phyloP scores from a whole-genome alignment of 1,284 basidiomycete genomes.

The Puccinia sorghi region DNA sequence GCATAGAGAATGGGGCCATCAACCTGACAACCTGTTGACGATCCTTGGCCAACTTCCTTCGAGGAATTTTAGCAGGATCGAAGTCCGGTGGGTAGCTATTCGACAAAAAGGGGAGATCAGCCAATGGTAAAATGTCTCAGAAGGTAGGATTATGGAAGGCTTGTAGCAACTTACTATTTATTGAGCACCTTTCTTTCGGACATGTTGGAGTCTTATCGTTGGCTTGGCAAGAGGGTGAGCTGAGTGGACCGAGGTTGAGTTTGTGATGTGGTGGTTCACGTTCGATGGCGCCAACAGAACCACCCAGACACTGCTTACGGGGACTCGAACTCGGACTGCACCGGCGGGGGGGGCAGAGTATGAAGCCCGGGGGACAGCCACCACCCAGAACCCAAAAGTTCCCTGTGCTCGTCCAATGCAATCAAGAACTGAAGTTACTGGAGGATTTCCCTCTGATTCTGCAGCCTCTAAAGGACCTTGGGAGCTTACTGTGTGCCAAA shows the following conservation, averaged over 20 bases:
- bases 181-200: conserved; percentile 60
- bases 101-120: conserved; percentile 50
- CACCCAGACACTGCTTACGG: no score
- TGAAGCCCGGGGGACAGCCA: no score
- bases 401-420: no score
- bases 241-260: background rate
- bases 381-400: no score
- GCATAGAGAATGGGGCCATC: conserved; percentile 98
- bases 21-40: conserved; percentile 94
- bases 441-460: no score
- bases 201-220: conserved; percentile 54
- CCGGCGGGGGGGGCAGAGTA: no score
- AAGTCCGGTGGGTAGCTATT: conserved; percentile 73
- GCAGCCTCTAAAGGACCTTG: no score
- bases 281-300: no score
- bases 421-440: no score
- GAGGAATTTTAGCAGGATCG: conserved; percentile 92
- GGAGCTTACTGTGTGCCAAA: no score
- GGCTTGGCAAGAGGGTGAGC: background rate
- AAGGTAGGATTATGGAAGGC: background rate
- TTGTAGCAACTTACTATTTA: conserved; percentile 53
- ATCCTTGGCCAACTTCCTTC: conserved; percentile 83
- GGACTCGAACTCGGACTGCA: no score
- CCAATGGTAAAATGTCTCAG: background rate
- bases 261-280: no score